Evolutionary conservation across 2,329 filamentous ascomycete genomes (phyloP), one percentile per base, ranked within the genome.

Genomic region (Diaporthe ilicicola): DNA sequence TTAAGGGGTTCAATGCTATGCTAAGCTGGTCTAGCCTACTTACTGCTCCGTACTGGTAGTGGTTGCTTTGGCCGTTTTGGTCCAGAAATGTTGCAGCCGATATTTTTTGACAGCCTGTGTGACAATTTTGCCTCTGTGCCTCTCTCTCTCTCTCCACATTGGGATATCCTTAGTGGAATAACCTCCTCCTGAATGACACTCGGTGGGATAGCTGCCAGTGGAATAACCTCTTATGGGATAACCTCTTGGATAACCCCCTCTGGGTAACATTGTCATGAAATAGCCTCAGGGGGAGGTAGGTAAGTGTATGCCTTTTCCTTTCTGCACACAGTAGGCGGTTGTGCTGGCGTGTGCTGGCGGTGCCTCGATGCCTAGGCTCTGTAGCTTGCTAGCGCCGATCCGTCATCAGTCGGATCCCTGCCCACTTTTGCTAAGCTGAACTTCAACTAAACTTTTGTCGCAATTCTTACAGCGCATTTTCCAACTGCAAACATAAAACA

Each of bases 1-100:
- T 48, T 62, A 48, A 48, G 29, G 65, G 62, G 32, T 53, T 66
- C 29, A 42, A 66, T 53, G 62, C 34, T 17, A 46, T 17, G 17
- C 44, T 46, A 13, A 44, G 6, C 37, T 34, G 32, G 4, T 9
- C 24, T 22, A 13, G 10, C 8, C 37, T 27, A 61, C 17, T 39
- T 53, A 10, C 46, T 37, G 27, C 54, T 6, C 54, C n/a, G 24
- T 6, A 17, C 13, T 17, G 15, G 53, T 39, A n/a, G 37, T 24
- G 37, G 15, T 37, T 34, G 32, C 32, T 34, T 10, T 6, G 24
- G 7, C 53, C 37, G 8, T n/a, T n/a, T n/a, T n/a, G n/a, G n/a
- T n/a, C n/a, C n/a, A n/a, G n/a, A n/a, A n/a, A n/a, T n/a, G n/a
- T n/a, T n/a, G n/a, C n/a, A n/a, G n/a, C n/a, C n/a, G n/a, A n/a